A percentile compares a stretch with the other conserved stretches of the same genome.
Evolutionary conservation across 129 eudicot genomes (phyloP).

Genomic region (Lonicera japonica): DNA sequence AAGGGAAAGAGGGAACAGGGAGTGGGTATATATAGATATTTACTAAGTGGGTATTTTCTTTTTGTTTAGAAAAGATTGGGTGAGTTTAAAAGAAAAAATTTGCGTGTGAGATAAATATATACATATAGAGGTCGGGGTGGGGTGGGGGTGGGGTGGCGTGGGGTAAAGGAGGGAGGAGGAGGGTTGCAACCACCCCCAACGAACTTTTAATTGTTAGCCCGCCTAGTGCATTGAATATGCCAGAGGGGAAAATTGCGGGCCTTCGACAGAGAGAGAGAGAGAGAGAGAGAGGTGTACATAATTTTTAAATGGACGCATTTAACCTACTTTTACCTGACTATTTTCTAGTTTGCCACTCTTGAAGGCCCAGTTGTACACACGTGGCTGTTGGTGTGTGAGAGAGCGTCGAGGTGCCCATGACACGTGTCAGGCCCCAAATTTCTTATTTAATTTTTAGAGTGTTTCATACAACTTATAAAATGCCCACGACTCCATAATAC

Average conservation of each 20-base stretch:
- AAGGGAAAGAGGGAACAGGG: neutral
- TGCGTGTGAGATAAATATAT: too few species aligned
- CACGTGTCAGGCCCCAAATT: too few species aligned
- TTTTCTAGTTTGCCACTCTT: neutral
- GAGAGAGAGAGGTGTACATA: neutral
- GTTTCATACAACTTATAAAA: too few species aligned
- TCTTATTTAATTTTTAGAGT: too few species aligned
- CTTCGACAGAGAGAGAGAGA: neutral
- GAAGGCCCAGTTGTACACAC: neutral
- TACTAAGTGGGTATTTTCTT: neutral
- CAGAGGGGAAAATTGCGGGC: conserved; percentile 10
- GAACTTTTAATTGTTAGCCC: conserved; percentile 47
- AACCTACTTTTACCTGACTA: conserved; percentile 5
- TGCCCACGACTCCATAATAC: too few species aligned
- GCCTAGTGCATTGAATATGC: conserved; percentile 27
- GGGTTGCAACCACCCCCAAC: conserved; percentile 78
- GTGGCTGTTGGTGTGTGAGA: neutral
- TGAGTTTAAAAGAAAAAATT: conserved; percentile 26
- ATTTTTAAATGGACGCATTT: neutral
- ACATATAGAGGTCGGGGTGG: too few species aligned
- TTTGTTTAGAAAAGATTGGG: conserved; percentile 12
- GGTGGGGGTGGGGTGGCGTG: neutral
- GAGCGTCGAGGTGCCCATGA: neutral
- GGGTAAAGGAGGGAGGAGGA: neutral
- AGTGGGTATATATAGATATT: neutral